Conservation (phyloP, 2,329 filamentous ascomycete genomes). For the Aspergillus jensenii region DNA sequence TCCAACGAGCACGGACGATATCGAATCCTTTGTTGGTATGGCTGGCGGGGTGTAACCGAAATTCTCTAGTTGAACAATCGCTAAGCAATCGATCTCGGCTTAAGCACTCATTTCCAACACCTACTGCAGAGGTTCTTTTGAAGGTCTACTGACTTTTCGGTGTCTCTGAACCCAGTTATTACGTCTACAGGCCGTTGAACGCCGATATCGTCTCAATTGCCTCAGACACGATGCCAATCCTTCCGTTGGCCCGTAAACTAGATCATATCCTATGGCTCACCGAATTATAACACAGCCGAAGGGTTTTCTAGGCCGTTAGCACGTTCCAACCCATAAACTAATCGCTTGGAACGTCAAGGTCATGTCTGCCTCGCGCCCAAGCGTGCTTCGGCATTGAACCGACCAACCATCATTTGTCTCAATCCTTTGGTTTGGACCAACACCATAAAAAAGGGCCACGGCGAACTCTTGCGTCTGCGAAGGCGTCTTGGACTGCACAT, state of each 20-base stretch:
- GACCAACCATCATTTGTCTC: background rate
- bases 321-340: background rate
- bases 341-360: too few relatives aligned
- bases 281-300: background rate
- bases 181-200: background rate
- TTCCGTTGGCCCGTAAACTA: background rate
- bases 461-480: background rate
- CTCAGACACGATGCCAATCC: background rate
- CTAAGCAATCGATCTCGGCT: background rate
- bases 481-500: background rate
- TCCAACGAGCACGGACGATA: slow-evolving; percentile 1
- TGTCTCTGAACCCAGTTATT: background rate
- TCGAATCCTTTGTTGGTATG: slow-evolving; percentile 1
- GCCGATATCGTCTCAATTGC: background rate
- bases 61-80: background rate
- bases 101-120: background rate
- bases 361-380: background rate
- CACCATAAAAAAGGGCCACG: background rate
- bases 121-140: background rate
- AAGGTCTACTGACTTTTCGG: background rate
- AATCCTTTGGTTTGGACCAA: background rate
- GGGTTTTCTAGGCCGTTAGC: background rate
- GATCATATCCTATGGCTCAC: background rate
- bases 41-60: background rate
- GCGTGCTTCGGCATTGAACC: too few relatives aligned